Conservation (phyloP, 2,329 filamentous ascomycete genomes). For the Nectriaceae sp. region DNA sequence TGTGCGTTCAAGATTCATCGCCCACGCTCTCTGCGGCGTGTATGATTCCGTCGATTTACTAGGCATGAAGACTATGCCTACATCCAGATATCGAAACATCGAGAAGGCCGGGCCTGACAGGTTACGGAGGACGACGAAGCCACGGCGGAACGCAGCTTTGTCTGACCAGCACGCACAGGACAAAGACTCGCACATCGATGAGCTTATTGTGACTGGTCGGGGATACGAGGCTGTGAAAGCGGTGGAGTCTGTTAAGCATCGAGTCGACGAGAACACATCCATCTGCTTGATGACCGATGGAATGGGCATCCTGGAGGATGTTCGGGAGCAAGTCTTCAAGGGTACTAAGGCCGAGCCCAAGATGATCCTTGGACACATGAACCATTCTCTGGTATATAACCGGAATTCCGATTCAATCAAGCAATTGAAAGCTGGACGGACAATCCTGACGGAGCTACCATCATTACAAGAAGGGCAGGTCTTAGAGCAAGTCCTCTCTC, state of each 20-base stretch:
- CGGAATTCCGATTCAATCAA: conserved; percentile 41
- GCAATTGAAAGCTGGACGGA: conserved; percentile 36
- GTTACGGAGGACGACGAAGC: conserved; percentile 15
- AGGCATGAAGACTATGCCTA: conserved; percentile 26
- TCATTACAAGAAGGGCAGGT: conserved; percentile 13
- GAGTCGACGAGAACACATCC: conserved; percentile 68
- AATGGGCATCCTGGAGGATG: conserved; percentile 78
- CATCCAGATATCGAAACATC: conserved; percentile 34
- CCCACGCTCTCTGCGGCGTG: conserved; percentile 42
- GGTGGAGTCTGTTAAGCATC: conserved; percentile 61
- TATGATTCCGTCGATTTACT: conserved; percentile 43
- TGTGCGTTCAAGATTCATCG: conserved; percentile 42
- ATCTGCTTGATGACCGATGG: conserved; percentile 80
- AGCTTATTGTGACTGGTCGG: conserved; percentile 67
- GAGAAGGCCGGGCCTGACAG: conserved; percentile 24
- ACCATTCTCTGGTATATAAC: conserved; percentile 47
- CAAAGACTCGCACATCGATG: conserved; percentile 61
- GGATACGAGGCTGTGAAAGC: conserved; percentile 58
- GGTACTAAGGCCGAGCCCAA: conserved; percentile 66
- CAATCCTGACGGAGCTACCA: conserved; percentile 27
- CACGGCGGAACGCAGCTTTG: conserved; percentile 24
- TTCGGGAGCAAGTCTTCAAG: conserved; percentile 72
- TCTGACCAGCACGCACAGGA: conserved; percentile 13
- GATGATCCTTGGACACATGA: conserved; percentile 71
- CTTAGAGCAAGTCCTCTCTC: conserved; percentile 15